Base-by-base conservation (phyloP, 2,329 filamentous ascomycete species). In the Xylariomycetidae sp. region DNA sequence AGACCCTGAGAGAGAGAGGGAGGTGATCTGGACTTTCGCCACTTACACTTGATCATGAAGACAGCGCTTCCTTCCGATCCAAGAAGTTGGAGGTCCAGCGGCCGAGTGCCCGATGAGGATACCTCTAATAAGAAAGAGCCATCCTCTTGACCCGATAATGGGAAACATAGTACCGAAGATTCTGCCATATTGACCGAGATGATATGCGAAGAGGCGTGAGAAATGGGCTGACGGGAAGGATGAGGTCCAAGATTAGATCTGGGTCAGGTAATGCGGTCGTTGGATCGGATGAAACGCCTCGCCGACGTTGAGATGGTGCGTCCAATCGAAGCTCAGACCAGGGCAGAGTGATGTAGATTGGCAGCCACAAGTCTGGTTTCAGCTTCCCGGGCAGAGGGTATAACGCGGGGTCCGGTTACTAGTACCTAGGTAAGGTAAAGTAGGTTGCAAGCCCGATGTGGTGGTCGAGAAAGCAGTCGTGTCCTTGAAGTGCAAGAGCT, bases 1-100 rank as follows among this genome's bases (percentile, higher is more conserved):
- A n/a, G n/a, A n/a, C n/a, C n/a, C n/a, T n/a, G n/a, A n/a, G 28
- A 32, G 29, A 32, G 25, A 29, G 31, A 30, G 7, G 7, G 26
- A 4, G 9, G 24, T 24, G 26, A 28, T 33, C 15, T 9, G 19
- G 29, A 32, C 30, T 25, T 19, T 16, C 18, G 23, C 32, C 18
- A 68, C 74, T 69, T 65, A 81, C 78, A 58, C 40, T 67, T 67
- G 35, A 67, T 58, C 25, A 68, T 62, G 57, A 79, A 85, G 6
- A 77, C 70, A 29, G 67, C 69, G 35, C 73, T 68, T 34, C 76
- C 75, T 48, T 88, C 82, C 19, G 82, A 86, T 20, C 73, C 82
- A 20, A 81, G 66, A 19, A 88, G 57, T 52, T 76, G 78, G 29
- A 85, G 57, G 55, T 86, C 79, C 19, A 87, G 61, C 2, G 70